Evolutionary conservation across 176 grass and related monocot species (phyloP), one percentile per base, ranked within the genome.

Genomic region (Musa schizocarpa): DNA sequence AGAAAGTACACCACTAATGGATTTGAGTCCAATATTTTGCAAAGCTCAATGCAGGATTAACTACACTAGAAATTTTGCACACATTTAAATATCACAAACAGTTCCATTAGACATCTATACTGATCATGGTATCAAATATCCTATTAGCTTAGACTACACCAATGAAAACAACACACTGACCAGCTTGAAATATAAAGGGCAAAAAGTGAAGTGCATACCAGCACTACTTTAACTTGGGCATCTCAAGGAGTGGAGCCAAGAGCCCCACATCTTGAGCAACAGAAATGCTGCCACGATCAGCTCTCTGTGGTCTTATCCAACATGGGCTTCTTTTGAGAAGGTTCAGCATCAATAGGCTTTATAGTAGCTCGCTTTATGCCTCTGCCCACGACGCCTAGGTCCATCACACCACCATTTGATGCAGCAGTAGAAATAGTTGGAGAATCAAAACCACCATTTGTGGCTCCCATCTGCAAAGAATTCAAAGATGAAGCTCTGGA

Each of bases 381-480:
- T 89, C 95, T 91, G 19, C 95, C 95, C 27, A 99, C 91, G 27
- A 99, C 88, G 58, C 95, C 95, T 1, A 99, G 84, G 79, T 99
- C 86, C 23, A 88, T 92, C 19, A 99, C 88, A 24, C 80, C 88
- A 63, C 90, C 87, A 80, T 83, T 82, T 74, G 85, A 82, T 64
- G 85, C 86, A 79, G 82, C 76, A n/a, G 86, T 93, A 71, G 88
- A 88, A 68, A 95, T 63, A 19, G 87, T 84, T 25, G 95, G 78
- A 1, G 84, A 86, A 80, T 99, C 91, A 61, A 99, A 94, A 66
- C 88, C 85, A 16, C 80, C 89, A 74, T 67, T 89, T 54, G 81
- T 77, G 24, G 63, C 48, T 20, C 80, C 95, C 82, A 99, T 92
- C 76, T 89, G 88, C 10, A 86, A 93, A 67, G 91, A 99, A 63